A percentile compares a stretch with the other conserved stretches of the same genome.
Conservation (phyloP, 306 rosid genomes). For the Vicia sativa region DNA sequence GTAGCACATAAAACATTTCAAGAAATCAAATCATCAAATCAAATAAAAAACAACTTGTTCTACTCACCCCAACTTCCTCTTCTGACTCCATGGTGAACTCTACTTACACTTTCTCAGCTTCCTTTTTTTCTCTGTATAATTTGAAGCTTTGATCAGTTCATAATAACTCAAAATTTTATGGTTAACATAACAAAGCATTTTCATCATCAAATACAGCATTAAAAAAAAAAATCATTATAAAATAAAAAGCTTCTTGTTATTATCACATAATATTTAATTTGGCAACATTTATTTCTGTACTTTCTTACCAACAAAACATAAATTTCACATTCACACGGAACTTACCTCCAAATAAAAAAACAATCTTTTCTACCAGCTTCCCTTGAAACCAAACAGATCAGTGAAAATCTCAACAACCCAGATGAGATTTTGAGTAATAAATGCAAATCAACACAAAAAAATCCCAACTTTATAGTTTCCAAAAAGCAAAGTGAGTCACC, state of each 20-base stretch:
- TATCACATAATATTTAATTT: slow-evolving; percentile 16
- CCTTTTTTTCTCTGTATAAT: slow-evolving; percentile 22
- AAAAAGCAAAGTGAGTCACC: slow-evolving; percentile 14
- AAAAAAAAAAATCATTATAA: neutral
- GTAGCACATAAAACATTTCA: slow-evolving; percentile 14
- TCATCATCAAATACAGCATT: neutral
- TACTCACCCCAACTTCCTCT: slow-evolving; percentile 77
- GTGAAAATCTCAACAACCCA: slow-evolving; percentile 38
- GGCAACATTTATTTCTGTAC: neutral
- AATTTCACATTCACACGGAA: slow-evolving; percentile 2
- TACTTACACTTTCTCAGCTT: slow-evolving; percentile 29
- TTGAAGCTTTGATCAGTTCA: slow-evolving; percentile 34
- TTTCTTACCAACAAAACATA: slow-evolving; percentile 5
- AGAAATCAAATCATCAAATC: slow-evolving; percentile 28
- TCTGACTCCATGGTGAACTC: slow-evolving; percentile 68
- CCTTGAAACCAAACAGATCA: slow-evolving; percentile 28
- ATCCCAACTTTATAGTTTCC: slow-evolving; percentile 7
- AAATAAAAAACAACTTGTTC: neutral
- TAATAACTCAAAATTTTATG: neutral
- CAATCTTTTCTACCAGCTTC: slow-evolving; percentile 34
- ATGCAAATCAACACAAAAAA: slow-evolving; percentile 42
- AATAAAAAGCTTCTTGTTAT: slow-evolving; percentile 14
- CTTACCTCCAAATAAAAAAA: slow-evolving; percentile 40
- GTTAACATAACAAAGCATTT: slow-evolving; percentile 18
- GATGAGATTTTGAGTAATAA: slow-evolving; percentile 18